A percentile compares a stretch with the other conserved stretches of the same genome.
phyloP scores from a whole-genome alignment of 2,329 filamentous ascomycete species.

The Sporothrix sp. region DNA sequence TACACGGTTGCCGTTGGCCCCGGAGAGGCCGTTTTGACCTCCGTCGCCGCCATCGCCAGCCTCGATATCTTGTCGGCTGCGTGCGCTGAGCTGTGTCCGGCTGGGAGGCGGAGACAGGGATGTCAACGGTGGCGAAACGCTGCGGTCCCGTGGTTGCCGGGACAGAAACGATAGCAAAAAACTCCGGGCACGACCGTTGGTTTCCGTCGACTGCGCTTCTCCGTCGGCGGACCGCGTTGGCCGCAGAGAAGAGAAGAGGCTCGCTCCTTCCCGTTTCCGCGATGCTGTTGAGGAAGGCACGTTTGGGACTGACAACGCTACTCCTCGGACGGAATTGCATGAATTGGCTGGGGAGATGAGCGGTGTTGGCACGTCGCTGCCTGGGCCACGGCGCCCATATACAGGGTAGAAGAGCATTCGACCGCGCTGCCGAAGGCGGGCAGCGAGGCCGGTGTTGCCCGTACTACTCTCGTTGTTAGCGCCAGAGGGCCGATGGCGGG shows the following conservation, averaged over 20 bases:
- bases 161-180: conserved; percentile 31
- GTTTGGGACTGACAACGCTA: neutral
- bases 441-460: conserved; percentile 16
- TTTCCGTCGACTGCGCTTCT: neutral
- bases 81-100: conserved; percentile 8
- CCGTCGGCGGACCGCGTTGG: neutral
- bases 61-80: neutral
- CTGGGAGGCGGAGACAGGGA: conserved; percentile 24
- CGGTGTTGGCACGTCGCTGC: conserved; percentile 30
- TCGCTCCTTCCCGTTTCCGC: neutral
- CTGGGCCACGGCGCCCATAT: conserved; percentile 13
- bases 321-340: neutral
- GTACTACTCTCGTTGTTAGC: neutral
- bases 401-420: conserved; percentile 9
- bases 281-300: neutral
- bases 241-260: neutral
- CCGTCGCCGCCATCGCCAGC: neutral
- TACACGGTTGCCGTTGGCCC: conserved; percentile 9
- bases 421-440: conserved; percentile 10
- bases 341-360: conserved; percentile 32
- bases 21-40: neutral
- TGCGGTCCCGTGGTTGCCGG: conserved; percentile 16
- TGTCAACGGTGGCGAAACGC: conserved; percentile 23
- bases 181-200: conserved; percentile 28
- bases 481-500: neutral